A percentile compares a stretch with the other conserved stretches of the same genome.
phyloP scores from a whole-genome alignment of 1,139 yeast species.

The Debaryomycetaceae sp. region DNA sequence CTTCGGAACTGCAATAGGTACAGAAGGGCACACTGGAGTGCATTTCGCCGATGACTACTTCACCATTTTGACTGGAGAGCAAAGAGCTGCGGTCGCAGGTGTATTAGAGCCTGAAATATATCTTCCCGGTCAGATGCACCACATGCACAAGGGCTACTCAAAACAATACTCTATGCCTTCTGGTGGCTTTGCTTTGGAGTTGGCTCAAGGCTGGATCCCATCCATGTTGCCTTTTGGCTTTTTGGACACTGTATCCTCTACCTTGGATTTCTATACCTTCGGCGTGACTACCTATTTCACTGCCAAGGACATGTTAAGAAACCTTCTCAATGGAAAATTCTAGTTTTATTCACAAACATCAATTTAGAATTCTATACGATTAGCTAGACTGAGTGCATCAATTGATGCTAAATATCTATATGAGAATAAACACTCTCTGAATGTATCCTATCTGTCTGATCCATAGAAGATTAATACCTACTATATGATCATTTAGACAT shows the following conservation, averaged over 20 bases:
- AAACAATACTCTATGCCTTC: constrained; percentile 86
- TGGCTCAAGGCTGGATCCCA: constrained; percentile 99
- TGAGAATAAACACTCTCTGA: no score
- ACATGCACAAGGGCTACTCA: constrained; percentile 63
- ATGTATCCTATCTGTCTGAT: no score
- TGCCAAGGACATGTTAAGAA: constrained; percentile 70
- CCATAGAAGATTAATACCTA: no score
- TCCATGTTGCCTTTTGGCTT: constrained; percentile 97
- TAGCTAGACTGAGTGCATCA: no score
- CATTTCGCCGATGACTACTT: constrained; percentile 97
- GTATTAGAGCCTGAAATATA: constrained; percentile 64
- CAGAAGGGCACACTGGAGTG: constrained; percentile 94
- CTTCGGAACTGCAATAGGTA: constrained; percentile 86
- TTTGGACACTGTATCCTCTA: constrained; percentile 72
- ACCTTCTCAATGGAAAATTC: constrained; percentile 67
- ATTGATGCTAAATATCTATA: no score
- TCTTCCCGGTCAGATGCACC: constrained; percentile 80
- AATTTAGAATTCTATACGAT: no score
- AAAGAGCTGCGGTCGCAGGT: constrained; percentile 66
- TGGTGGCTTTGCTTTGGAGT: constrained; percentile 83
- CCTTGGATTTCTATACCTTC: constrained; percentile 72
- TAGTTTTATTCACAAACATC: constrained; percentile 18
- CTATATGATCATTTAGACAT: no score
- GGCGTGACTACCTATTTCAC: constrained; percentile 69
- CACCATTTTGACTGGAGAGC: constrained; percentile 79